Conservation (phyloP, 805 yeast genomes). For the Debaryomyces castellii region DNA sequence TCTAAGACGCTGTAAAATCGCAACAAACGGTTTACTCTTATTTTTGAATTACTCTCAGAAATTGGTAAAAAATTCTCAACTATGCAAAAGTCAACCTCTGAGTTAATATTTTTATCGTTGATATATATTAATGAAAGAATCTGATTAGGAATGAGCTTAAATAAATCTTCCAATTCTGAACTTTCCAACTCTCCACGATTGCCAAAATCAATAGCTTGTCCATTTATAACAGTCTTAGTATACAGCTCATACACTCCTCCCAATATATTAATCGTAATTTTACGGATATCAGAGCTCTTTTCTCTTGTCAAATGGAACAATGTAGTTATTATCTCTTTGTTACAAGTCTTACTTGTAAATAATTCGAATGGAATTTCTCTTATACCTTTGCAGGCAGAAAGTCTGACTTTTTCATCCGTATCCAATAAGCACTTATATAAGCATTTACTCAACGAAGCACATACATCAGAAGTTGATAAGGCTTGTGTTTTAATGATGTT, state of each 20-base stretch:
- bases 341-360: slow-evolving; percentile 50
- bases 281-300: slow-evolving; percentile 63
- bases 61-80: slow-evolving; percentile 63
- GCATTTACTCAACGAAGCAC: slow-evolving; percentile 43
- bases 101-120: slow-evolving; percentile 65
- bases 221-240: slow-evolving; percentile 14
- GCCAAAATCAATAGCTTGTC: slow-evolving; percentile 31
- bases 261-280: slow-evolving; percentile 52
- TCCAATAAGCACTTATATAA: slow-evolving; percentile 70
- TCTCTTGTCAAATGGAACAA: slow-evolving; percentile 70
- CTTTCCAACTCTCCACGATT: slow-evolving; percentile 19
- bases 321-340: slow-evolving; percentile 48
- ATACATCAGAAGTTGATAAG: slow-evolving; percentile 51
- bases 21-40: slow-evolving; percentile 55
- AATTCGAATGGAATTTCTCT: slow-evolving; percentile 44
- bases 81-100: slow-evolving; percentile 59
- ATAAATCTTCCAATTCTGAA: slow-evolving; percentile 25
- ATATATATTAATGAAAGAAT: slow-evolving; percentile 69
- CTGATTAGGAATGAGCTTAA: slow-evolving; percentile 59
- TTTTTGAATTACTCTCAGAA: slow-evolving; percentile 37
- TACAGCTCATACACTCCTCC: slow-evolving; percentile 57
- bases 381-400: slow-evolving; percentile 55
- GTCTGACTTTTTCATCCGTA: slow-evolving; percentile 70
- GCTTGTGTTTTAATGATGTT: slow-evolving; percentile 42
- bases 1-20: slow-evolving; percentile 49